phyloP scores from a whole-genome alignment of 1,284 basidiomycete genomes.

The Megacollybia platyphylla region DNA sequence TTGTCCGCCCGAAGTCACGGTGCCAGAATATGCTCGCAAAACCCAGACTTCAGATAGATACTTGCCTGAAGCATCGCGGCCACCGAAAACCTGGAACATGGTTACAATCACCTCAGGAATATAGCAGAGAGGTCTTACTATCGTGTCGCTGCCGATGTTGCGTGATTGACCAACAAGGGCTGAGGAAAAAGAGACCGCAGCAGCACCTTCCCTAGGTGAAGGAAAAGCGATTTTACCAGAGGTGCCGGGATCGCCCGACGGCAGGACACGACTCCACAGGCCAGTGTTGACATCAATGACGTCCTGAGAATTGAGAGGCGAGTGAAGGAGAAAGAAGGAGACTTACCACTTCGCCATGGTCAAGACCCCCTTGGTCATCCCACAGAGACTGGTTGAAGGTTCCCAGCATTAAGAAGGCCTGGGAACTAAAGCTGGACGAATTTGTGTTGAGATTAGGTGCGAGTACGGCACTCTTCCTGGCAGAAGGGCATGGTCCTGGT shows the following conservation, averaged over 20 bases:
- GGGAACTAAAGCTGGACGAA: constrained; percentile 43
- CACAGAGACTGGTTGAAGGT: constrained; percentile 49
- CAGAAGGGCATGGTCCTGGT: constrained; percentile 49
- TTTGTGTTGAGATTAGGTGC: constrained; percentile 46
- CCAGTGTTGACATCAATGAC: constrained; percentile 50
- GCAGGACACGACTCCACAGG: constrained; percentile 61
- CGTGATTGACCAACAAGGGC: constrained; percentile 45
- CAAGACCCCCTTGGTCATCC: constrained; percentile 48
- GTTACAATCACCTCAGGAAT: constrained; percentile 1
- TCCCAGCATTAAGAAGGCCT: constrained; percentile 59
- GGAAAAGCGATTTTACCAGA: constrained; percentile 37
- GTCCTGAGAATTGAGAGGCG: constrained; percentile 23
- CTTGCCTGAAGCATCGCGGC: constrained; percentile 48
- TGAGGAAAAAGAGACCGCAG: constrained; percentile 38
- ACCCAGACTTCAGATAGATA: constrained; percentile 69
- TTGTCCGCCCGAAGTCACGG: constrained; percentile 36
- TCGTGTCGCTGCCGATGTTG: constrained; percentile 47
- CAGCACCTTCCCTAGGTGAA: constrained; percentile 54
- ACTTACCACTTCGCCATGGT: constrained; percentile 59
- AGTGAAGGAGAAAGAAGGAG: constrained; percentile 5
- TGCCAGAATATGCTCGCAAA: constrained; percentile 52
- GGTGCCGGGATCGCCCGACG: constrained; percentile 57
- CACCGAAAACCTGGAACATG: constrained; percentile 47
- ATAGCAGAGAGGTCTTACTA: constrained; percentile 22
- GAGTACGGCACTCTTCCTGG: constrained; percentile 47